phyloP scores from a whole-genome alignment of 225 moss, liverwort and hornwort genomes.

The Lunularia cruciata region DNA sequence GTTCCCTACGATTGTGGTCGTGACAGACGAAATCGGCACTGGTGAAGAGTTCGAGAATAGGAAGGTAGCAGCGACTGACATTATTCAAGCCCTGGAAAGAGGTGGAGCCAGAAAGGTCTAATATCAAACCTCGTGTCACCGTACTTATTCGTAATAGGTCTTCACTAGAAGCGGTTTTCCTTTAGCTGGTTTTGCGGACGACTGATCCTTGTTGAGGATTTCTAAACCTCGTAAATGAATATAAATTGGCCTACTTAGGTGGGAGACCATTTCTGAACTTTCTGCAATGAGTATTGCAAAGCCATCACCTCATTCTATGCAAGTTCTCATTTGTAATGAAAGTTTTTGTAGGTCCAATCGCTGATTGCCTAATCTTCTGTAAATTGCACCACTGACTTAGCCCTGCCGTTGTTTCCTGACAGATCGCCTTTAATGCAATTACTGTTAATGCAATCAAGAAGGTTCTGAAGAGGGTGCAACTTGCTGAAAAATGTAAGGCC shows the following conservation, averaged over 20 bases:
- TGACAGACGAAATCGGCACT: slow-evolving; percentile 67
- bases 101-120: slow-evolving; percentile 79
- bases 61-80: slow-evolving; percentile 47
- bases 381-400: slow-evolving; percentile 6
- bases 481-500: slow-evolving; percentile 55
- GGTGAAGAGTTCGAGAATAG: slow-evolving; percentile 43
- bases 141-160: too few relatives aligned
- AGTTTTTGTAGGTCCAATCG: background rate
- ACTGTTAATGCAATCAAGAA: slow-evolving; percentile 70
- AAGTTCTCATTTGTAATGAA: too few relatives aligned
- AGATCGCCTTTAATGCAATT: slow-evolving; percentile 89
- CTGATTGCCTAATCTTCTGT: background rate
- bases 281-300: too few relatives aligned
- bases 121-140: background rate
- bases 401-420: slow-evolving; percentile 11
- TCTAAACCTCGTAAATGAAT: too few relatives aligned
- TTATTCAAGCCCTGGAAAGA: slow-evolving; percentile 58
- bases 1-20: slow-evolving; percentile 66
- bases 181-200: too few relatives aligned
- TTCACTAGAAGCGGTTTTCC: too few relatives aligned
- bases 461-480: slow-evolving; percentile 61
- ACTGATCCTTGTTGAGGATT: too few relatives aligned
- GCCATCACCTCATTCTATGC: too few relatives aligned
- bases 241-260: too few relatives aligned
- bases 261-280: too few relatives aligned